These are phyloP conservation scores for Sclerotinia minor DNA, from an alignment of 2,329 filamentous ascomycete genomes.

Conservation along the genomic window DNA sequence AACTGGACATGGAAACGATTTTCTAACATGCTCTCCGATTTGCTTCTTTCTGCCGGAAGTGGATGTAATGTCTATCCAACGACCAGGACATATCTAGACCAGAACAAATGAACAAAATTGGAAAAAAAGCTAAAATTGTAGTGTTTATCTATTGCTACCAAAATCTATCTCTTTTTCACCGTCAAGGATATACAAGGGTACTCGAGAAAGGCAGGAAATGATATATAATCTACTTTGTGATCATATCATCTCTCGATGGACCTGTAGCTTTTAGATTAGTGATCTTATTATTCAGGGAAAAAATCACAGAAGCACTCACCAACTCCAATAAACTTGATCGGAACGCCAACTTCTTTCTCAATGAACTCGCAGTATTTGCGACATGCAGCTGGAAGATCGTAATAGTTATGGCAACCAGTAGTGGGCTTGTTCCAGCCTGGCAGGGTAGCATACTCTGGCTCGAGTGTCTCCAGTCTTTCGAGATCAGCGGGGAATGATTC, in stretches of 20 bases:
- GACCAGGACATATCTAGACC: neutral
- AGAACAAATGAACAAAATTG: neutral
- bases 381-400: slow-evolving; percentile 11
- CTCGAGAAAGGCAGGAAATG: neutral
- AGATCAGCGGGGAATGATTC: slow-evolving; percentile 66
- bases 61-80: neutral
- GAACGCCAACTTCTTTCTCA: slow-evolving; percentile 62
- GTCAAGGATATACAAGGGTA: neutral
- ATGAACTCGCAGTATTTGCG: slow-evolving; percentile 30
- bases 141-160: slow-evolving; percentile 11
- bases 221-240: slow-evolving; percentile 13
- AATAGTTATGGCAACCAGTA: slow-evolving; percentile 52
- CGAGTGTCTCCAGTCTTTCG: slow-evolving; percentile 54
- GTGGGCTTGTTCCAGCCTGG: slow-evolving; percentile 69
- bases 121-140: neutral
- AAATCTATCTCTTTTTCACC: slow-evolving; percentile 4
- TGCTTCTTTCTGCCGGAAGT: neutral
- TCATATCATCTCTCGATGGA: slow-evolving; percentile 25
- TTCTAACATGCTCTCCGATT: neutral
- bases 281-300: neutral
- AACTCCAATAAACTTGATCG: slow-evolving; percentile 65
- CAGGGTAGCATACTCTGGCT: slow-evolving; percentile 52
- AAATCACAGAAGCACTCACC: slow-evolving; percentile 47
- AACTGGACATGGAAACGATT: neutral
- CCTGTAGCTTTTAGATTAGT: slow-evolving; percentile 14